A percentile compares a stretch with the other conserved stretches of the same genome.
phyloP scores from a whole-genome alignment of 208 protist genomes.

The Acanthamoeba lenticulata region DNA sequence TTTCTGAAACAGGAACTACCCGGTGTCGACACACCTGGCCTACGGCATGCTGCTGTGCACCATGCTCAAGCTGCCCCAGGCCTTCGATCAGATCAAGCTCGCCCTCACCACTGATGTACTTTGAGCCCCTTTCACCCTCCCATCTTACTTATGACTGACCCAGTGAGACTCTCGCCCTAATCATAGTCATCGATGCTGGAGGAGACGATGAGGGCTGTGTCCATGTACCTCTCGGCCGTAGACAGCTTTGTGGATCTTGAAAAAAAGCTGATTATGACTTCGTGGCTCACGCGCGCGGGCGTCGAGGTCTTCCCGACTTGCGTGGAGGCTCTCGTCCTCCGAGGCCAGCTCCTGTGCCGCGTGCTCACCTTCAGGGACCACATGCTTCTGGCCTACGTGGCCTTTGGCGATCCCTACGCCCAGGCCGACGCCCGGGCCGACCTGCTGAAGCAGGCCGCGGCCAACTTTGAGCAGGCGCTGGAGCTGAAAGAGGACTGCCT shows the following conservation, averaged over 20 bases:
- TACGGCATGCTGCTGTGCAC: constrained; percentile 21
- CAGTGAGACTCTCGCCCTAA: no score
- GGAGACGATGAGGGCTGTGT: background rate
- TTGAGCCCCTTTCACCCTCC: no score
- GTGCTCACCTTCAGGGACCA: background rate
- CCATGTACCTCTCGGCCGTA: background rate
- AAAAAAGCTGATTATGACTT: background rate
- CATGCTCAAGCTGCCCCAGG: background rate
- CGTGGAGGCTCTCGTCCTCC: background rate
- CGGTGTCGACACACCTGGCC: background rate
- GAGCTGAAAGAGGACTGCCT: background rate
- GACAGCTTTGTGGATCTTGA: background rate
- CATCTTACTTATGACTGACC: no score
- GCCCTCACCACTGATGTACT: background rate
- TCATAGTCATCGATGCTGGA: background rate
- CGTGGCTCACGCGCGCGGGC: background rate
- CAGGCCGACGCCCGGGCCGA: background rate
- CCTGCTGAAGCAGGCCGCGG: background rate
- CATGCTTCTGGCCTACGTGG: background rate
- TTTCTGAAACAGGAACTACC: background rate
- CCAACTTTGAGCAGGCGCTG: background rate
- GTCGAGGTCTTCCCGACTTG: background rate
- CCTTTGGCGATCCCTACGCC: background rate
- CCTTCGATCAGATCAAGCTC: background rate
- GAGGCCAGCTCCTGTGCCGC: background rate